Evolutionary conservation across 163 green algal genomes (phyloP).

Genomic region (Volvox carteri): DNA sequence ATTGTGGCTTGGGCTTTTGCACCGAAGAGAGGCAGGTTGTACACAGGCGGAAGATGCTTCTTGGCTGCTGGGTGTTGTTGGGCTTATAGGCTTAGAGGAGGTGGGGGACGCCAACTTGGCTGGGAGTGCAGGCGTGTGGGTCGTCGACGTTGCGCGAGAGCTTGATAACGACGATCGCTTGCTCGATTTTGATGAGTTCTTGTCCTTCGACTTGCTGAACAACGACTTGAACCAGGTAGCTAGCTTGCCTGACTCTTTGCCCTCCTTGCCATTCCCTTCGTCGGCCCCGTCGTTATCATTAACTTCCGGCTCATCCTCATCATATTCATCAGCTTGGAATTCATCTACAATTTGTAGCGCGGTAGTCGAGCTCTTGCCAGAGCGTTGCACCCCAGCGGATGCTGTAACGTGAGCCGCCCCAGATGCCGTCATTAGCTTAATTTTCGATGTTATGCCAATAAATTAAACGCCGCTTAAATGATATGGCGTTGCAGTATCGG

Average conservation of each 20-base stretch:
- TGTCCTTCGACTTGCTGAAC: constrained; percentile 49
- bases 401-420: constrained; percentile 17
- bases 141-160: constrained; percentile 12
- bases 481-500: neutral
- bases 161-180: constrained; percentile 18
- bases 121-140: neutral
- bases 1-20: constrained; percentile 16
- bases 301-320: neutral
- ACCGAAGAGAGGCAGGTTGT: neutral
- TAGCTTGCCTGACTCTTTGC: constrained; percentile 38
- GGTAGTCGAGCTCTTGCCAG: constrained; percentile 20
- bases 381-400: constrained; percentile 28
- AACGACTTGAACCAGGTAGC: constrained; percentile 45
- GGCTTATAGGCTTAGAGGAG: constrained; percentile 12
- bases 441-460: neutral
- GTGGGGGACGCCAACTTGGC: neutral
- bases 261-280: constrained; percentile 5
- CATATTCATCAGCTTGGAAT: constrained; percentile 26
- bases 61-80: constrained; percentile 18
- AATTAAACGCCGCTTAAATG: neutral
- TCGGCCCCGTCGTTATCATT: constrained; percentile 13
- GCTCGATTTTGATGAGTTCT: constrained; percentile 30
- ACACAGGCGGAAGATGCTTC: neutral
- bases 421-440: constrained; percentile 24
- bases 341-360: constrained; percentile 46